phyloP scores from a whole-genome alignment of 345 rosid species.

The Brassica incana region DNA sequence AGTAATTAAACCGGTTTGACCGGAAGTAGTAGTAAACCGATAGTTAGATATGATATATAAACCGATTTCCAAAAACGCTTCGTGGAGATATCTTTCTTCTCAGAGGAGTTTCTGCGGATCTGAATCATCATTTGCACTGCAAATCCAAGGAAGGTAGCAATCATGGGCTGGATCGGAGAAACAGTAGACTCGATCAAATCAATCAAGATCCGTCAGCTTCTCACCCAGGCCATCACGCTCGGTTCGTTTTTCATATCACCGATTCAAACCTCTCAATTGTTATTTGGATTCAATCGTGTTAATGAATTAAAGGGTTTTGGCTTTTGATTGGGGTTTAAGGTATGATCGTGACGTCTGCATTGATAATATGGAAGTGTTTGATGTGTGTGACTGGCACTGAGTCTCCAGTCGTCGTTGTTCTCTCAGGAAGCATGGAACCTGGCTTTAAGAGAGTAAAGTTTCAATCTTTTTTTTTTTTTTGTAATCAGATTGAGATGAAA shows the following conservation, averaged over 20 bases:
- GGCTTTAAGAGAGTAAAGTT: constrained; percentile 86
- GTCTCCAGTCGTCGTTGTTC: constrained; percentile 98
- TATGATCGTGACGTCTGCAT: constrained; percentile 93
- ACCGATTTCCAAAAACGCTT: constrained; percentile 22
- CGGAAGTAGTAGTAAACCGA: constrained; percentile 1
- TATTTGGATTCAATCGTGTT: background rate
- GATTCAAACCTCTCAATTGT: background rate
- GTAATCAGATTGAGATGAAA: background rate
- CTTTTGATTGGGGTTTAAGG: constrained; percentile 45
- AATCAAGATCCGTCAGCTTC: constrained; percentile 85
- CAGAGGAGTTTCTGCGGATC: background rate
- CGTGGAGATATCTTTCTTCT: background rate
- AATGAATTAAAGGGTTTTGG: background rate
- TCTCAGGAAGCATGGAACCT: constrained; percentile 99
- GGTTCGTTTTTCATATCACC: constrained; percentile 48
- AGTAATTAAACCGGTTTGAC: constrained; percentile 25
- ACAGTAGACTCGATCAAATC: constrained; percentile 76
- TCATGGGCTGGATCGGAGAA: constrained; percentile 83
- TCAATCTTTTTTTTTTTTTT: too few species aligned
- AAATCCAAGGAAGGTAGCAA: constrained; percentile 1
- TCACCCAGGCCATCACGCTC: constrained; percentile 75
- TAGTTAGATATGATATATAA: background rate
- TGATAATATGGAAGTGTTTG: constrained; percentile 93
- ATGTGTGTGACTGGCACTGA: constrained; percentile 98
- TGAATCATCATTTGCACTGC: background rate